These are phyloP conservation scores for Puccinia brachypodii DNA, from an alignment of 1,284 basidiomycete species.

Conservation along the genomic window DNA sequence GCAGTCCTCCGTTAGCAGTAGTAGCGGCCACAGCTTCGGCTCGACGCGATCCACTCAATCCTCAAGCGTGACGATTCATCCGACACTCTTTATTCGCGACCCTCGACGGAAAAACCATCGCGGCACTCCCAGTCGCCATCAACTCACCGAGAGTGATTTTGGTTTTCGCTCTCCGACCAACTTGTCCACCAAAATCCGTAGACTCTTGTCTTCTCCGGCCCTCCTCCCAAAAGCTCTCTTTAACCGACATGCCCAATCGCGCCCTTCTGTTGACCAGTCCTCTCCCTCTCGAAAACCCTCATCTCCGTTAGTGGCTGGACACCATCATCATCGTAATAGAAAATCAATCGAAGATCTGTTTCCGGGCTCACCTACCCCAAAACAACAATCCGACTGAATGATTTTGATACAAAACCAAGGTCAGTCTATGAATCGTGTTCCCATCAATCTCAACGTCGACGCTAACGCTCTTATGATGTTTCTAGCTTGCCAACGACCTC, in stretches of 20 bases:
- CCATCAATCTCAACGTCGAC: too few relatives aligned
- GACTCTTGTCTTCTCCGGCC: not conserved
- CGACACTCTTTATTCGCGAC: constrained; percentile 8
- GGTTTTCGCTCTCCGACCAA: constrained; percentile 1
- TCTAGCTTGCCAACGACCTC: too few relatives aligned
- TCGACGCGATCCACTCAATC: not conserved
- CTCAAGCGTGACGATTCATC: constrained; percentile 1
- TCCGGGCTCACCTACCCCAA: too few relatives aligned
- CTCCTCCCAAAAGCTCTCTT: not conserved
- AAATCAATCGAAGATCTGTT: too few relatives aligned
- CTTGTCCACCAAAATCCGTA: constrained; percentile 13
- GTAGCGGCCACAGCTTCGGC: not conserved
- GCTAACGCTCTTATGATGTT: too few relatives aligned
- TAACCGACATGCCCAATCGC: not conserved
- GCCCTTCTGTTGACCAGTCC: not conserved
- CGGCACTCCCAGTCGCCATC: not conserved
- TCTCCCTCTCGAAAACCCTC: too few relatives aligned
- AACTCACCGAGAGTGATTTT: constrained; percentile 19
- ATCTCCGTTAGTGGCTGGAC: too few relatives aligned
- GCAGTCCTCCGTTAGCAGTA: not conserved
- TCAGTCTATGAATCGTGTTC: too few relatives aligned
- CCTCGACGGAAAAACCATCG: not conserved
- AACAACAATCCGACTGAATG: too few relatives aligned
- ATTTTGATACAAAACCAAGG: too few relatives aligned
- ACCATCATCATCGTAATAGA: too few relatives aligned